These are phyloP conservation scores for Ettlia oleoabundans DNA, from an alignment of 139 green algal species.

Conservation along the genomic window DNA sequence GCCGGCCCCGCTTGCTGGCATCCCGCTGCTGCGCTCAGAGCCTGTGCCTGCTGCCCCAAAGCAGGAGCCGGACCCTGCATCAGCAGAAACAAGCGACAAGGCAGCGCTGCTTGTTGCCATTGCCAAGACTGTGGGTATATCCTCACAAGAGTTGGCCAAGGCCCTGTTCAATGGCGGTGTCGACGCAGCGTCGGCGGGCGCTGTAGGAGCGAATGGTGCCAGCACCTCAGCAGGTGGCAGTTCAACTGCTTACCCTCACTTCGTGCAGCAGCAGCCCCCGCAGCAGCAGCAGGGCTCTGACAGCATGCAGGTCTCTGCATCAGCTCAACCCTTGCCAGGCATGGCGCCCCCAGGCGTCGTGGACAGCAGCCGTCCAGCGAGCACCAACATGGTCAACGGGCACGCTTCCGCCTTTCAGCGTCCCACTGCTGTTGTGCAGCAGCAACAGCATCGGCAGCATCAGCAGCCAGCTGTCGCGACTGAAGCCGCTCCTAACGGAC, in stretches of 20 bases:
- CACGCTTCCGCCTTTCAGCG: no score
- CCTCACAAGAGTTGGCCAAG: background rate
- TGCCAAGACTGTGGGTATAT: background rate
- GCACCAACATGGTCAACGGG: background rate
- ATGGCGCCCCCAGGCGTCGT: background rate
- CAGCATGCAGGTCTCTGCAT: background rate
- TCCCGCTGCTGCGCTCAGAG: background rate
- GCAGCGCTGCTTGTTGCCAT: conserved; percentile 6
- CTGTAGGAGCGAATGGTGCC: no score
- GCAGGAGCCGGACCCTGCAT: no score
- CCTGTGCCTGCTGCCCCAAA: background rate
- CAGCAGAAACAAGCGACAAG: background rate
- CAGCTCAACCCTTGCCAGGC: background rate
- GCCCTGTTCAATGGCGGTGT: background rate
- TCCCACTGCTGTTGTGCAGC: no score
- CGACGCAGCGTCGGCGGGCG: background rate
- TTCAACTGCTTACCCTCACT: no score
- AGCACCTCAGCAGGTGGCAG: no score
- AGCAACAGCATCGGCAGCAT: background rate
- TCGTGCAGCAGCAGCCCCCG: background rate
- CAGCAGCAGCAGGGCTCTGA: background rate
- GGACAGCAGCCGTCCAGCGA: background rate
- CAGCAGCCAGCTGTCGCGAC: no score
- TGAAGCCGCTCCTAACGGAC: background rate
- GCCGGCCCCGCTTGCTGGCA: background rate